phyloP scores from a whole-genome alignment of 192 early-diverging fungal species.

The Coemansia brasiliensis region DNA sequence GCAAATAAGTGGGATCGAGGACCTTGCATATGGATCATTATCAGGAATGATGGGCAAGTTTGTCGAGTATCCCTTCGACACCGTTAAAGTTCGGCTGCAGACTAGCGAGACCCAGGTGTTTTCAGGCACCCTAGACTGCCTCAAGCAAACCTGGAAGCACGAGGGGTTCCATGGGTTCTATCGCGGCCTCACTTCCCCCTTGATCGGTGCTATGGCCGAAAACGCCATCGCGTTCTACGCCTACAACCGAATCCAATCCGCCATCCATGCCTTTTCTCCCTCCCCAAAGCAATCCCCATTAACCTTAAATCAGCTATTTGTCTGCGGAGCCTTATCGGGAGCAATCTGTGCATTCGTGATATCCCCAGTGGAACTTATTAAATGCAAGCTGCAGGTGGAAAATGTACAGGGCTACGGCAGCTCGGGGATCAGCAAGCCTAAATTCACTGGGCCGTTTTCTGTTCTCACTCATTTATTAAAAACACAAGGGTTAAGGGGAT shows the following conservation, averaged over 20 bases:
- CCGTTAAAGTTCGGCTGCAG: slow-evolving; percentile 92
- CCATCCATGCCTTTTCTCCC: slow-evolving; percentile 55
- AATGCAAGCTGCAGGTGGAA: slow-evolving; percentile 95
- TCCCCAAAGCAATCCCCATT: slow-evolving; percentile 50
- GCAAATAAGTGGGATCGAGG: slow-evolving; percentile 28
- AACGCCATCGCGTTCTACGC: slow-evolving; percentile 87
- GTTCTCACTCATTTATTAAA: slow-evolving; percentile 59
- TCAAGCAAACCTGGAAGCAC: slow-evolving; percentile 66
- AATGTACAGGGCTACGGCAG: slow-evolving; percentile 51
- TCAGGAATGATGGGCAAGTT: slow-evolving; percentile 90
- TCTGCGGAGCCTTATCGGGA: slow-evolving; percentile 85
- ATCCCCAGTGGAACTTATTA: slow-evolving; percentile 94
- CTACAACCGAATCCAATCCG: slow-evolving; percentile 80
- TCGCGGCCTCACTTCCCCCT: slow-evolving; percentile 86
- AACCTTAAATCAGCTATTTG: slow-evolving; percentile 66
- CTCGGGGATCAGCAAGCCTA: neutral
- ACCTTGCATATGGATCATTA: slow-evolving; percentile 56
- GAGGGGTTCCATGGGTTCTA: slow-evolving; percentile 88
- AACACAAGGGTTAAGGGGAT: slow-evolving; percentile 55
- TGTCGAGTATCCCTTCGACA: slow-evolving; percentile 96
- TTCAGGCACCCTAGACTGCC: slow-evolving; percentile 79
- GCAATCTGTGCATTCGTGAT: slow-evolving; percentile 83
- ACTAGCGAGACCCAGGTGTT: slow-evolving; percentile 65
- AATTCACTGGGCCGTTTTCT: slow-evolving; percentile 58
- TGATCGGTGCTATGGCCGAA: slow-evolving; percentile 93